Conservation (phyloP, 2,329 filamentous ascomycete genomes). For the Penicillium sp. region DNA sequence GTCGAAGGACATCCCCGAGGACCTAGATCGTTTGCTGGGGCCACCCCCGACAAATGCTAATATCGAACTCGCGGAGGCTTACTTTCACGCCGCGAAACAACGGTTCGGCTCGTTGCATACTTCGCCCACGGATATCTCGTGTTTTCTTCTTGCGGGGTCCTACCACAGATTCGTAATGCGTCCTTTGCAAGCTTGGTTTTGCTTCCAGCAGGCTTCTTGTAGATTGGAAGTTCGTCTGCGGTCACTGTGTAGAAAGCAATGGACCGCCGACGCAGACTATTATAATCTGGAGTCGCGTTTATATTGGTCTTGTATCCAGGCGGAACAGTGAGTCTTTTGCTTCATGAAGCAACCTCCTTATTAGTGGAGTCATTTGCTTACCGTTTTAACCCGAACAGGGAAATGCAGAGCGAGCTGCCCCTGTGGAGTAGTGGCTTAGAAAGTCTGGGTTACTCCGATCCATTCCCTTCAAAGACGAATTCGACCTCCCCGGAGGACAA, state of each 20-base stretch:
- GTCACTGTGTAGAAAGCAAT: constrained; percentile 25
- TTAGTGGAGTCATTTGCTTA: not conserved
- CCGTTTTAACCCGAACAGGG: constrained; percentile 10
- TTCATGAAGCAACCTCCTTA: not conserved
- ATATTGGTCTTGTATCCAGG: constrained; percentile 32
- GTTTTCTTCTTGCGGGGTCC: constrained; percentile 26
- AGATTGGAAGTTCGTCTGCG: constrained; percentile 27
- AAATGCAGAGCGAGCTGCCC: constrained; percentile 28
- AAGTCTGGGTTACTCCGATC: constrained; percentile 22
- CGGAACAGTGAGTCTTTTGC: constrained; percentile 22
- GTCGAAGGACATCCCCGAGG: constrained; percentile 14
- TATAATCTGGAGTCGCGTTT: constrained; percentile 27
- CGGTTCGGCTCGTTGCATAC: constrained; percentile 26
- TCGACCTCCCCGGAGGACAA: constrained; percentile 13
- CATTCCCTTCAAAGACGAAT: constrained; percentile 19
- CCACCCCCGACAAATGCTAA: constrained; percentile 22
- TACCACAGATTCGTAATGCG: constrained; percentile 27
- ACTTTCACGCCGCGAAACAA: constrained; percentile 28
- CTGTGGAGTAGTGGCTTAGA: constrained; percentile 27
- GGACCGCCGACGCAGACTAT: constrained; percentile 25
- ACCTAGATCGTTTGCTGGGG: constrained; percentile 20
- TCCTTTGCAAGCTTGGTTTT: constrained; percentile 28
- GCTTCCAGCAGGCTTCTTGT: constrained; percentile 29
- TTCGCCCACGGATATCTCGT: constrained; percentile 26
- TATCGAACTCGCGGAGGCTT: constrained; percentile 25